Evolutionary conservation across 2,329 filamentous ascomycete genomes (phyloP), one percentile per base, ranked within the genome.

Genomic region (Penicillium freii): DNA sequence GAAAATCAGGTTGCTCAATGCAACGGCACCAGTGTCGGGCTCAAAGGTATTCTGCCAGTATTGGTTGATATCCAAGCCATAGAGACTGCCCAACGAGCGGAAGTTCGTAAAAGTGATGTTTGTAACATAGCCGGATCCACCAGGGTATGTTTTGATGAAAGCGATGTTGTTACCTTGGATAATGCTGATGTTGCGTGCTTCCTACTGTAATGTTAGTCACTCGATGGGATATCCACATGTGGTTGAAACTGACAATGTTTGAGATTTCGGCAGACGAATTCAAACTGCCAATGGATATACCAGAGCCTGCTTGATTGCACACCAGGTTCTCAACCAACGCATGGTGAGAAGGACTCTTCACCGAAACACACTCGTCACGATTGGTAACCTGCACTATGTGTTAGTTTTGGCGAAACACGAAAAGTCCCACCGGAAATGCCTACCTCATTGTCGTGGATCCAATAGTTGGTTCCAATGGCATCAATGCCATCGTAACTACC

Each of bases 91-190:
- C 19, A 66, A 50, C 9, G 67, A 69, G 1, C 66, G 65, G 49
- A 69, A 70, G 44, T 67, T 68, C 4, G 71, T 67, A 46, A 75
- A 76, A 0, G 69, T 66, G 5, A 70, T 62, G 50, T 76, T 69
- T 25, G 65, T 71, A 19, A 75, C 72, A 48, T 73, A 75, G 25
- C 73, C 73, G 0, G 69, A 72, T 15, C 74, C 73, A 4, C 73
- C 74, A 0, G 73, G 73, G 55, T 71, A 76, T 10, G 74, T 75
- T 55, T 76, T 76, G 61, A 75, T 76, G 52, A 76, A 74, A 17
- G 69, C 62, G 27, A 76, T 73, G 44, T 75, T 70, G 48, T 70
- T 75, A 4, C 70, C 72, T 51, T 81, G 66, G 17, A 72, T 70
- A 21, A 73, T 70, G 42, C 66, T 71, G 38, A 76, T 75, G 39